Conservation (phyloP, 345 rosid genomes). For the Eucalyptus albens region DNA sequence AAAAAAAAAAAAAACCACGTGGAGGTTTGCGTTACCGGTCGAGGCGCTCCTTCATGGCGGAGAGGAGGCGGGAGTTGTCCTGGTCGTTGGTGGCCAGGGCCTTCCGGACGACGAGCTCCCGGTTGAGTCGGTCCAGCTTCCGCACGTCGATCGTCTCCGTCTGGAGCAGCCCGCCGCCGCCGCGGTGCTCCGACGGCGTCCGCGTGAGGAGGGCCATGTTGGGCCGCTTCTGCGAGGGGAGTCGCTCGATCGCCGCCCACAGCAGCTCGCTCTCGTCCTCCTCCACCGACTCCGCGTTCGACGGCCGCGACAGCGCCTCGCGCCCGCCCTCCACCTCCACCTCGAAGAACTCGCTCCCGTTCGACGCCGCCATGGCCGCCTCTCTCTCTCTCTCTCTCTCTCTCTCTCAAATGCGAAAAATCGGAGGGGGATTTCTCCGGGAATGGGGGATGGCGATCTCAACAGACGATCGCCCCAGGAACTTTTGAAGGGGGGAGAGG, state of each 20-base stretch:
- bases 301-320: conserved; percentile 37
- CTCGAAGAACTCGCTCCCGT: conserved; percentile 78
- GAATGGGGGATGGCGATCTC: neutral
- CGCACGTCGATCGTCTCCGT: conserved; percentile 61
- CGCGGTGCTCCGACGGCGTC: conserved; percentile 11
- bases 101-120: conserved; percentile 66
- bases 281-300: conserved; percentile 53
- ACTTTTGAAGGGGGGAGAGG: neutral
- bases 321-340: conserved; percentile 15
- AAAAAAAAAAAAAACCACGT: neutral
- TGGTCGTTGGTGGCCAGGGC: conserved; percentile 83
- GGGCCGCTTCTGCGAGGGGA: conserved; percentile 54
- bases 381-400: neutral
- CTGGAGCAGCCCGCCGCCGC: neutral
- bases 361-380: conserved; percentile 22
- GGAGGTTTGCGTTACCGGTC: conserved; percentile 22
- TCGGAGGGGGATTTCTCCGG: neutral
- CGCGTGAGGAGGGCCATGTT: conserved; percentile 28
- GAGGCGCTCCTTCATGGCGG: conserved; percentile 67
- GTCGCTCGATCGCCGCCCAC: conserved; percentile 63
- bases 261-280: conserved; percentile 67
- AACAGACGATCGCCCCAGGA: neutral
- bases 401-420: neutral
- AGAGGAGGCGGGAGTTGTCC: conserved; percentile 57
- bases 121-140: conserved; percentile 34